A percentile compares a stretch with the other conserved stretches of the same genome.
Evolutionary conservation across 1,139 yeast species (phyloP).

Genomic region (Yamadazyma dendronema): DNA sequence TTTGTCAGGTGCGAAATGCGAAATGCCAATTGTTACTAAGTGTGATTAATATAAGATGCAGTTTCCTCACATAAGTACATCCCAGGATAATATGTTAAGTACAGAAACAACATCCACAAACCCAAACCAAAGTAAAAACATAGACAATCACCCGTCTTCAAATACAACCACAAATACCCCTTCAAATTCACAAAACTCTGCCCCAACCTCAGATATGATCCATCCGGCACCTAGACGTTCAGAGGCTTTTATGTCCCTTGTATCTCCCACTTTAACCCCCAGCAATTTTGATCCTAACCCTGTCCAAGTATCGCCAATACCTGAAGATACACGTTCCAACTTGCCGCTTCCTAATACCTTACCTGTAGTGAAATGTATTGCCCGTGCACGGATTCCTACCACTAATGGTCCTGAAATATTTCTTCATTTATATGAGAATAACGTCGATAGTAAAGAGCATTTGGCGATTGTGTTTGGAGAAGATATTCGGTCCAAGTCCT

Average conservation of each 20-base stretch:
- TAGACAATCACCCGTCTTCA: no score
- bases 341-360: conserved; percentile 29
- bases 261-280: conserved; percentile 39
- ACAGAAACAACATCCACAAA: no score
- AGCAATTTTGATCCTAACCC: conserved; percentile 9
- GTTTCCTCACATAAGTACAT: no score
- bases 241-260: conserved; percentile 27
- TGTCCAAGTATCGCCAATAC: conserved; percentile 12
- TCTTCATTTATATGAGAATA: conserved; percentile 82
- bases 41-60: no score
- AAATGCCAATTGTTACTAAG: background rate
- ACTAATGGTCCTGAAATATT: conserved; percentile 91
- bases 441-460: conserved; percentile 89
- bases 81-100: no score
- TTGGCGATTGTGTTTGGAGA: conserved; percentile 97
- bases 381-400: conserved; percentile 93
- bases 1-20: conserved; percentile 3
- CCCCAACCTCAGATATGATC: no score
- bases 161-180: no score
- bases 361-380: conserved; percentile 84
- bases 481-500: conserved; percentile 72
- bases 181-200: no score
- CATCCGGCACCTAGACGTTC: no score
- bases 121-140: no score
- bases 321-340: conserved; percentile 19